phyloP scores from a whole-genome alignment of 768 basidiomycete species.

The Sarcomyxa edulis region DNA sequence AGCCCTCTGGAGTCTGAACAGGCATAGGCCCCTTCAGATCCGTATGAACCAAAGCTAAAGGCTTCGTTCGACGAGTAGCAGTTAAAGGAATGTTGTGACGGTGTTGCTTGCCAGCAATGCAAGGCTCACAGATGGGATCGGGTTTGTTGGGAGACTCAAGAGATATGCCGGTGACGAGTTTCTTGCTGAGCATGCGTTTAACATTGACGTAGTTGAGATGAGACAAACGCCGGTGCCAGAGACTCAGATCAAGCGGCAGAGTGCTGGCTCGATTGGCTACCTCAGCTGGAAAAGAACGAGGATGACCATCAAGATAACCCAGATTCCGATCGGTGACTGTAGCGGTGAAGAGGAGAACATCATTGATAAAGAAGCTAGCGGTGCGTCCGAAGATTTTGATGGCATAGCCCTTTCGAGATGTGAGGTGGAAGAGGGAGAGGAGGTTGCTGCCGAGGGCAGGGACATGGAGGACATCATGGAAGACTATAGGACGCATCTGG shows the following conservation, averaged over 20 bases:
- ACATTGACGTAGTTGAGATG: conserved; percentile 20
- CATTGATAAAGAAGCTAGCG: conserved; percentile 4
- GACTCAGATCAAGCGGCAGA: conserved; percentile 14
- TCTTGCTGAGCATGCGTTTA: conserved; percentile 6
- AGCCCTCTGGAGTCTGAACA: conserved; percentile 6
- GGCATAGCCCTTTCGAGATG: conserved; percentile 5
- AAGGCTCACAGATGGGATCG: conserved; percentile 27
- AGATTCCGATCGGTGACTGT: conserved; percentile 15
- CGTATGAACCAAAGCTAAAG: conserved; percentile 8
- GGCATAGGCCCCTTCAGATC: conserved; percentile 19
- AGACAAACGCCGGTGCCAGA: conserved; percentile 24
- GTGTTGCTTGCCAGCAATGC: conserved; percentile 22
- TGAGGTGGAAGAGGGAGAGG: conserved; percentile 9
- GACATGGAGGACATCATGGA: conserved; percentile 11
- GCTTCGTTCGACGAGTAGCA: background rate
- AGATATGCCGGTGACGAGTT: conserved; percentile 17
- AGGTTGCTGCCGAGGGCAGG: conserved; percentile 10
- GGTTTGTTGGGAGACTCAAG: conserved; percentile 12
- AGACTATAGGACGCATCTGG: background rate
- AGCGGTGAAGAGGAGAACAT: conserved; percentile 13
- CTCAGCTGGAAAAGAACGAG: too few relatives aligned
- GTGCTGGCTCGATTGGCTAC: conserved; percentile 12
- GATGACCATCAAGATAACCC: conserved; percentile 16
- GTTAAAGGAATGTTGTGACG: conserved; percentile 10
- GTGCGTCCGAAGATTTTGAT: background rate